phyloP scores from a whole-genome alignment of 352 stramenopile species.

The Phytophthora sansomeana region DNA sequence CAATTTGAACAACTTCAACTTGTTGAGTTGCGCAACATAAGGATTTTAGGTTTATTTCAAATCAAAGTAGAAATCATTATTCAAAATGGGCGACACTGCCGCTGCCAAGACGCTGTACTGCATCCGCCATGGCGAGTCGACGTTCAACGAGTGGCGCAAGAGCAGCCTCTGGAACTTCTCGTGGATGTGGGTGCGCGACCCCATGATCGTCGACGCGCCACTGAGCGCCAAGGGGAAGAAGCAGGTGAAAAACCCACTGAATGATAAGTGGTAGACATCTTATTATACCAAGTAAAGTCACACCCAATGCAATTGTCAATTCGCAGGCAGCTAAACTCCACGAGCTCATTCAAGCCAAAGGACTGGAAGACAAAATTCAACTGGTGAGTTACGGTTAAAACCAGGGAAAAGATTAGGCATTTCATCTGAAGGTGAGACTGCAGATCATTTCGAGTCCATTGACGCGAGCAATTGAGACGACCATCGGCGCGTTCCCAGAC shows the following conservation, averaged over 20 bases:
- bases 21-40: background rate
- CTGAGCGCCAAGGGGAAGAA: conserved; percentile 76
- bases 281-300: background rate
- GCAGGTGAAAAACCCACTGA: conserved; percentile 50
- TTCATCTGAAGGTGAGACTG: background rate
- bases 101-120: conserved; percentile 80
- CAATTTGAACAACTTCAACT: background rate
- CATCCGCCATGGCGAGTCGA: conserved; percentile 89
- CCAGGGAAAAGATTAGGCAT: background rate
- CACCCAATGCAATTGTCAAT: background rate
- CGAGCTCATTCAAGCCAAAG: conserved; percentile 39
- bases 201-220: conserved; percentile 86
- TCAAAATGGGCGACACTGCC: conserved; percentile 17
- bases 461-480: conserved; percentile 85
- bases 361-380: conserved; percentile 73
- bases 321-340: conserved; percentile 53
- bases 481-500: conserved; percentile 66
- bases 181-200: conserved; percentile 86
- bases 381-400: no score
- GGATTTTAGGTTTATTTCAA: no score
- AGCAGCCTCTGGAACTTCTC: conserved; percentile 84
- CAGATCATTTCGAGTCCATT: conserved; percentile 87
- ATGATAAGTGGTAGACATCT: no score
- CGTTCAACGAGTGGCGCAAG: conserved; percentile 89
- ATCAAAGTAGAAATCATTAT: no score